Evolutionary conservation across 2,329 filamentous ascomycete species (phyloP), one percentile per base, ranked within the genome.

Genomic region (Cytospora chrysosperma): DNA sequence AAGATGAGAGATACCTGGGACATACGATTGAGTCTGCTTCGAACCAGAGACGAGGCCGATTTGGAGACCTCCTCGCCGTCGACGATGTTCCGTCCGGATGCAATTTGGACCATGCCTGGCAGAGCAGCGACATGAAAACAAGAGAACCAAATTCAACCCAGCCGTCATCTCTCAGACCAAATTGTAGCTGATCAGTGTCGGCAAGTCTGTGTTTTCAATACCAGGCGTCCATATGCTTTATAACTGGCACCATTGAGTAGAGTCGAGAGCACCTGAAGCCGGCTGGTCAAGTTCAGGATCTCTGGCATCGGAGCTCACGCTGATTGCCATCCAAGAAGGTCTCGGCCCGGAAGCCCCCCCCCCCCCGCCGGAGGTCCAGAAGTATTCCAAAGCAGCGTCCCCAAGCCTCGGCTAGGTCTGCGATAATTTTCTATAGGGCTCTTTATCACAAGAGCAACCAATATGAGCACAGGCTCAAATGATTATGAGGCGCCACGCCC

Each of bases 401-500:
- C 2, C 37, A 40, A 19, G 1, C 15, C 37, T 19, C 4, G 15
- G 8, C 15, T 3, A 19, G 13, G 19, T 40, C 13, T 19, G 17
- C 13, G 2, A 19, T 17, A 2, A 5, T 19, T 19, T 3, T 15
- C 15, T 15, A 7, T 15, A 17, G 17, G 12, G 12, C 6, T 40
- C 15, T 1, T 40, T 6, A 40, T 19, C 37, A 19, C 4, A 10
- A 30, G 28, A 32, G 30, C 30, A 32, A 32, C 30, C 2, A 7
- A 8, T 2, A 32, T 32, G 30, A 32, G 8, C 4, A 7, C 30
- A 10, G 8, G 30, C 30, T 32, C 30, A 32, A 2, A 10, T 10
- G 30, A 10, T 32, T 2, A 7, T 9, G 30, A 32, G 12, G 30
- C 30, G 30, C 89, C 70, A 91, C 89, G 57, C 89, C 89, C 66